phyloP scores from a whole-genome alignment of 2,329 filamentous ascomycete species.

The Diaporthe sp. region DNA sequence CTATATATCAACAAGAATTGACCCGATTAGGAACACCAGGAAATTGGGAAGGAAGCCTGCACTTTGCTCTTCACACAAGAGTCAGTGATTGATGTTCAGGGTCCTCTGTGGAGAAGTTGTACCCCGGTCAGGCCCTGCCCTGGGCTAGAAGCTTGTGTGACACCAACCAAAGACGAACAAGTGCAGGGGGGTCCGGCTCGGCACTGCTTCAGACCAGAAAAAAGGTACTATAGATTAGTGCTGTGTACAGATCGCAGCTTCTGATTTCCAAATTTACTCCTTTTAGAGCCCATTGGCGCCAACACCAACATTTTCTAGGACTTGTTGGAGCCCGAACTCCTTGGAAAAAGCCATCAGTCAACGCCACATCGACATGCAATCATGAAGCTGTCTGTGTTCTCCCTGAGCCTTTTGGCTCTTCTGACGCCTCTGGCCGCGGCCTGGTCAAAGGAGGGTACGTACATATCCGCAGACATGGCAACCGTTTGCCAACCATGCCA shows the following conservation, averaged over 20 bases:
- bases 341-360: constrained; percentile 1
- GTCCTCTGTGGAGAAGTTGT: constrained; percentile 22
- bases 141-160: constrained; percentile 20
- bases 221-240: background rate
- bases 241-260: constrained; percentile 29
- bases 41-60: background rate
- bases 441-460: constrained; percentile 88
- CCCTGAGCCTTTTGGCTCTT: constrained; percentile 78
- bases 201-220: constrained; percentile 32
- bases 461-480: background rate
- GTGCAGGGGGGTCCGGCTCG: constrained; percentile 19
- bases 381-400: constrained; percentile 80
- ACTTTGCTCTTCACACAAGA: background rate
- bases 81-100: constrained; percentile 13
- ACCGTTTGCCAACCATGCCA: constrained; percentile 30
- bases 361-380: constrained; percentile 58
- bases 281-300: background rate
- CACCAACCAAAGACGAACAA: constrained; percentile 2
- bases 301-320: constrained; percentile 14
- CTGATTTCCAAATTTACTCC: background rate
- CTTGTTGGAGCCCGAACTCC: background rate
- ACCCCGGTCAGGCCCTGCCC: background rate
- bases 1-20: background rate
- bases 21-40: no score
- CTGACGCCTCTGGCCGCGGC: constrained; percentile 77